Conservation (phyloP, 371 early-diverging fungal genomes). For the Mucor circinelloides region DNA sequence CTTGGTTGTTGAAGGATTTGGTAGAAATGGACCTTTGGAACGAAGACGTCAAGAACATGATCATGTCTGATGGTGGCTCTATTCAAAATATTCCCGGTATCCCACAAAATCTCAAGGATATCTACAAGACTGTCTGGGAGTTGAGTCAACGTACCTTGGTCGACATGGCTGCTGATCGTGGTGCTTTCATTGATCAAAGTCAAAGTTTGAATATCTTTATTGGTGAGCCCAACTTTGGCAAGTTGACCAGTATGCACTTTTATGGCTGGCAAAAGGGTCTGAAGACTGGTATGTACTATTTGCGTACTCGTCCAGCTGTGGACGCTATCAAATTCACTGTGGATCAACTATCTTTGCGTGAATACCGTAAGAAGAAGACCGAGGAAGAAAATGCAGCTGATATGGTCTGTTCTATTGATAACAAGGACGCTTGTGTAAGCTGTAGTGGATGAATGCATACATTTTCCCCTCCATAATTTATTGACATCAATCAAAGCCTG, state of each 20-base stretch:
- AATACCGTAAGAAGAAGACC: constrained; percentile 30
- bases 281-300: constrained; percentile 99
- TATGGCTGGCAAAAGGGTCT: constrained; percentile 98
- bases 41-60: constrained; percentile 93
- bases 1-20: constrained; percentile 93
- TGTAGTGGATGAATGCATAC: constrained; percentile 72
- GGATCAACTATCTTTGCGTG: constrained; percentile 47
- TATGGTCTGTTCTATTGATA: constrained; percentile 85
- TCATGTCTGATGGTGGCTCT: constrained; percentile 95
- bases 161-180: constrained; percentile 92
- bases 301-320: constrained; percentile 95
- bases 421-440: constrained; percentile 90
- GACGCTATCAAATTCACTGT: constrained; percentile 92
- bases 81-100: constrained; percentile 83
- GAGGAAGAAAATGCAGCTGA: constrained; percentile 50
- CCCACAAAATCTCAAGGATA: constrained; percentile 83
- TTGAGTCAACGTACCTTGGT: constrained; percentile 84
- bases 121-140: constrained; percentile 99
- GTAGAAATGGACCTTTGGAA: constrained; percentile 94
- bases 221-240: constrained; percentile 89
- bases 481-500: not conserved
- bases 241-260: constrained; percentile 98
- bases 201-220: constrained; percentile 98
- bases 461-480: not conserved
- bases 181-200: constrained; percentile 97